These are phyloP conservation scores for Arachis stenosperma DNA, from an alignment of 306 rosid genomes.

Conservation along the genomic window DNA sequence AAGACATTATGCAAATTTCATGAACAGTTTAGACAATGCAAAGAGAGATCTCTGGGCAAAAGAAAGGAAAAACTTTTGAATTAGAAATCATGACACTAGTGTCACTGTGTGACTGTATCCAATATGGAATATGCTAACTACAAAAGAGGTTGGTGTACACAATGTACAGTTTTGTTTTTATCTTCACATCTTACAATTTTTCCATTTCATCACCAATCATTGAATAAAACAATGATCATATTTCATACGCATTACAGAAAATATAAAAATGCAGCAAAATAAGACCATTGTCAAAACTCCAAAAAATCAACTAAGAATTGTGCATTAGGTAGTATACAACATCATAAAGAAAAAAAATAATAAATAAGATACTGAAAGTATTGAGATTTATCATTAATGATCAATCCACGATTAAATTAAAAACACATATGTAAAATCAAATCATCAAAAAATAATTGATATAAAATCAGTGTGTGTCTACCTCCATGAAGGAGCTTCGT, in stretches of 20 bases:
- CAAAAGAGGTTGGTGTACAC: not conserved
- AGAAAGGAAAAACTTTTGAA: not conserved
- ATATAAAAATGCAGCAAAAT: not conserved
- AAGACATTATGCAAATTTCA: not conserved
- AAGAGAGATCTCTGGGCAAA: not conserved
- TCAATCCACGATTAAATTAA: not conserved
- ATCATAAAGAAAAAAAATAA: too few relatives aligned
- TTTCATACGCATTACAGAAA: not conserved
- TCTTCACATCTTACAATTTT: not conserved
- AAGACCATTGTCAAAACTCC: too few relatives aligned
- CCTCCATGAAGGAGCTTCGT: constrained; percentile 99
- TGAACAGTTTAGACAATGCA: constrained; percentile 6
- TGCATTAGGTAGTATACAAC: not conserved
- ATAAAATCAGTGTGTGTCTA: constrained; percentile 24
- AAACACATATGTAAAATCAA: not conserved
- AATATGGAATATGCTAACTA: constrained; percentile 3
- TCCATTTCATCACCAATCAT: constrained; percentile 4
- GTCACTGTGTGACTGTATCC: not conserved
- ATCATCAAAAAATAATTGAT: not conserved
- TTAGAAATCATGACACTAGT: constrained; percentile 17
- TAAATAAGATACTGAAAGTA: too few relatives aligned
- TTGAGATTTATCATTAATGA: not conserved
- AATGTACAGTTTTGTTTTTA: not conserved
- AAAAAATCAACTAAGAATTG: too few relatives aligned
- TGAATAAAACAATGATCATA: not conserved